Base-by-base conservation (phyloP, 106 monocot genomes). In the Allium cepa region DNA sequence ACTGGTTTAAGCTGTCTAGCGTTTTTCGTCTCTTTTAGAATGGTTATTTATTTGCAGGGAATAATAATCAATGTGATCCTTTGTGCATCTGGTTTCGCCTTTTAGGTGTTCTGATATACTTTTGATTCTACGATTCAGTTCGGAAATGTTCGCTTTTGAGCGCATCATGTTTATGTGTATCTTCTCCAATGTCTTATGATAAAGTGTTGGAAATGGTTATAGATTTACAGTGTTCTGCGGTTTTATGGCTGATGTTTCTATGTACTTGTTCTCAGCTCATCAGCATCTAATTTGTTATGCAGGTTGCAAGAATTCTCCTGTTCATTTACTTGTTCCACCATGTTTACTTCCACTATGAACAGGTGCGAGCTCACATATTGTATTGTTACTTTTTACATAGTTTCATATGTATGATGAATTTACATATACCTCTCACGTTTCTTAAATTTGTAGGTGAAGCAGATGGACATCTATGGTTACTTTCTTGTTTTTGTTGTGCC, bases 301-400 rank as follows among this genome's bases (percentile, higher is more conserved):
- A 92, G 96, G 82, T 79, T 60, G 92, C 96, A 12, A 80, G 96
- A 72, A 86, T 96, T 70, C 27, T 84, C 66, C 63, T 96, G 56
- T 96, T 96, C 68, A 28, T 79, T 47, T 88, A 92, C 75, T 64
- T 88, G 67, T 96, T 96, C 75, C 72, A 92, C 64, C 91, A 91
- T 70, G 76, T 86, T 56, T 92, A 88, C 58, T 14, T 62, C 59
- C 96, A 92, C 69, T 84, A 84, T 71, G 82, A 86, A 28, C 81
- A 92, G 96, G 96, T 92, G 36, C 36, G 5, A 36, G 36, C 5
- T 36, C 36, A 36, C 36, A 50, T 26, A 16, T 27, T 28, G 7
- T 67, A 7, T 3, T 52, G 52, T 22, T 50, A 12, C 15, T 15
- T 8, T n/a, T 56, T 12, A 36, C 16, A 9, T 56, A 36, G 22